Evolutionary conservation across 2,329 filamentous ascomycete genomes (phyloP), one percentile per base, ranked within the genome.

Genomic region (Aspergillus quadrilineatus): DNA sequence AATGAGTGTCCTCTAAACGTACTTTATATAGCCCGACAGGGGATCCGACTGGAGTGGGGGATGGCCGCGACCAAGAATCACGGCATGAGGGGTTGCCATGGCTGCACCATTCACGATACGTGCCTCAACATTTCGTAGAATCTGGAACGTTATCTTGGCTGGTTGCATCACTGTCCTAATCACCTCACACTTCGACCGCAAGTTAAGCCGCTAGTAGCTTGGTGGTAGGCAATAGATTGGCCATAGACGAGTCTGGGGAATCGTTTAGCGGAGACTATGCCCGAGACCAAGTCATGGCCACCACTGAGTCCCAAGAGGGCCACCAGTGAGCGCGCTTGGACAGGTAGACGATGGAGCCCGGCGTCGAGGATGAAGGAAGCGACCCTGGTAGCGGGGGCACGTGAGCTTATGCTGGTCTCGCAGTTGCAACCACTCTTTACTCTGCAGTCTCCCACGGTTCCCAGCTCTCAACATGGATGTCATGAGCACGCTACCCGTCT

Each of bases 91-190:
- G 61, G 61, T 50, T 50, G 41, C 29, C 46, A 54, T 53, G 50
- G 39, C 36, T 58, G 53, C 48, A 42, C 49, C 48, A 29, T 57
- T 56, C 52, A 43, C 12, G n/a, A 45, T 50, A 36, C 48, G 47
- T 50, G 53, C 41, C 28, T 56, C 51, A 47, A 53, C 49, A 53
- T 29, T 45, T 55, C 57, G 44, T 28, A 50, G n/a, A 58, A 50
- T 36, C 48, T 53, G 50, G 53, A 57, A 55, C 51, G 30, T 37
- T 55, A 60, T 57, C 60, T 63, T 63, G 61, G 60, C 61, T 34
- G 39, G 60, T 51, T 58, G 53, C 60, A 60, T 62, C 39, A 53
- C 50, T 12, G 43, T n/a, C 41, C 50, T 26, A 46, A 51, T 50
- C 42, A 29, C 39, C 32, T 39, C 36, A 53, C 46, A 44, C 42